Conservation (phyloP, 1,139 yeast species). For the Candida anutae region DNA sequence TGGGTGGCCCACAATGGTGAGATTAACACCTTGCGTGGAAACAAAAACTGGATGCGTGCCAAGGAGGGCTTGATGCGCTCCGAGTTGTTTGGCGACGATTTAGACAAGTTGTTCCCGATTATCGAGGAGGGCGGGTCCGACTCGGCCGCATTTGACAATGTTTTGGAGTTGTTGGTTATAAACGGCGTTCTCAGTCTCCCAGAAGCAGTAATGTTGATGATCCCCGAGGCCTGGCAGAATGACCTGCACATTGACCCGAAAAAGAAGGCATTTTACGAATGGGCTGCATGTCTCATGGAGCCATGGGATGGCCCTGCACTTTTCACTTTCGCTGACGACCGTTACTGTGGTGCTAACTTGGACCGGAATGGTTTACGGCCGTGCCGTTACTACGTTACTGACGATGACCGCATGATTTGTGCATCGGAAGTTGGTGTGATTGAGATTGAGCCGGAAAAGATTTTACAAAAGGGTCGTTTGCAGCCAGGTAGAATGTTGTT, state of each 20-base stretch:
- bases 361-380: conserved; percentile 98
- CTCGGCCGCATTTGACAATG: conserved; percentile 98
- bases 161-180: conserved; percentile 80
- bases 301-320: conserved; percentile 99
- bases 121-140: conserved; percentile 99
- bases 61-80: conserved; percentile 96
- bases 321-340: conserved; percentile 93
- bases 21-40: conserved; percentile 93
- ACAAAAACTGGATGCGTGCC: conserved; percentile 98
- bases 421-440: conserved; percentile 98
- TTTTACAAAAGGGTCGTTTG: conserved; percentile 85
- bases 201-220: conserved; percentile 94
- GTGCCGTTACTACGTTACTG: conserved; percentile 92
- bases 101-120: conserved; percentile 86
- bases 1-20: conserved; percentile 99
- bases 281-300: conserved; percentile 99
- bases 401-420: conserved; percentile 92
- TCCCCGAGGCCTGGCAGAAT: conserved; percentile 98
- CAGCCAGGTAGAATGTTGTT: conserved; percentile 95
- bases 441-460: conserved; percentile 74
- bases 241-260: conserved; percentile 80
- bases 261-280: conserved; percentile 91
- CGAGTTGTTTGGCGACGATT: conserved; percentile 79
- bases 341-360: conserved; percentile 96
- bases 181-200: conserved; percentile 91